Evolutionary conservation across 208 protist species (phyloP), one percentile per base, ranked within the genome.

Genomic region (Vickermania ingenoplastis): DNA sequence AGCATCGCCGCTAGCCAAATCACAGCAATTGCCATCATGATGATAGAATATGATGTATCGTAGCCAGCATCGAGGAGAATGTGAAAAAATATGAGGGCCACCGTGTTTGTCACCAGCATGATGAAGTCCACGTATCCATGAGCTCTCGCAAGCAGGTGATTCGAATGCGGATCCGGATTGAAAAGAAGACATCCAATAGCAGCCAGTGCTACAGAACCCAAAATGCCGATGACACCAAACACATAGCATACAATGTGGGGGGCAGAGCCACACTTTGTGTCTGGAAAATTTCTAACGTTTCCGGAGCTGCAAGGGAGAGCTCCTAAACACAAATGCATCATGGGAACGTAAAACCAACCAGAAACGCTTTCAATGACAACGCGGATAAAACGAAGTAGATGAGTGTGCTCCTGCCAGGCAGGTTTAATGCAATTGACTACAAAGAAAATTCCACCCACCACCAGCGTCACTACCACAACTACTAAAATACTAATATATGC

Each of bases 241-340:
- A 23, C 56, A 25, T 61, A 26, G 63, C 31, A 50, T 22, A 41
- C 45, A 22, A 31, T 52, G 36, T 41, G 63, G 2, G 59, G 13
- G 13, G 25, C n/a, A 3, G 5, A n/a, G 22, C 23, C 17, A 41
- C 63, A 63, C 55, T 5, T 55, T 26, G 7, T 30, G 14, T n/a
- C 24, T 21, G 63, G 23, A 22, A 63, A 63, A 56, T 55, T 63
- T 31, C 17, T 21, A 23, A 67, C 45, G 3, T 41, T 21, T 7
- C 55, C 53, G 31, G 53, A 23, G 11, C 23, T 7, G 26, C 63
- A 67, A 27, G 41, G 49, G 41, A 67, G 41, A 3, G 28, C 63
- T 21, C 55, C 63, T 3, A 67, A 41, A 29, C 41, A 67, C 5
- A 67, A 54, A 31, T 67, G 53, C 31, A 67, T 23, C 31, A 67